Evolutionary conservation across 1,284 basidiomycete species (phyloP).

Genomic region (Ustilago tritici): DNA sequence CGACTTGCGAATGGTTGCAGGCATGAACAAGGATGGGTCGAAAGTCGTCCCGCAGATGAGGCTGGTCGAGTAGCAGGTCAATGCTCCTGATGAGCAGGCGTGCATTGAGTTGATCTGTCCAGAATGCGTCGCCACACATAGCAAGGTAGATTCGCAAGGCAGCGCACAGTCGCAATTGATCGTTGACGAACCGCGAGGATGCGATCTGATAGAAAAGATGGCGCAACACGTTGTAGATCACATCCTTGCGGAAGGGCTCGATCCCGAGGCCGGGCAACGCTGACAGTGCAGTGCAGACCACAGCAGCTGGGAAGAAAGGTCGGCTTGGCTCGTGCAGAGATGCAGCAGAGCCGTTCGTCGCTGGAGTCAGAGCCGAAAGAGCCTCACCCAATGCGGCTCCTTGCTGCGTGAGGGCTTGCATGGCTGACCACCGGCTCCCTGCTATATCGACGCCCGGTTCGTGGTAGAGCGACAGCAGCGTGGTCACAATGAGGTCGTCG

Average conservation of each 20-base stretch:
- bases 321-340: slow-evolving; percentile 48
- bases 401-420: slow-evolving; percentile 15
- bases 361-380: slow-evolving; percentile 22
- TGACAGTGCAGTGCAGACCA: slow-evolving; percentile 23
- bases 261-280: slow-evolving; percentile 21
- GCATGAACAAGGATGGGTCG: slow-evolving; percentile 76
- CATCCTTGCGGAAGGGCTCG: slow-evolving; percentile 19
- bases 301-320: slow-evolving; percentile 34
- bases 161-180: slow-evolving; percentile 83
- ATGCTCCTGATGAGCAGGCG: slow-evolving; percentile 77
- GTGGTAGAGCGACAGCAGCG: slow-evolving; percentile 31
- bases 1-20: slow-evolving; percentile 22
- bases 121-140: slow-evolving; percentile 37
- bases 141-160: slow-evolving; percentile 73
- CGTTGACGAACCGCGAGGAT: slow-evolving; percentile 81
- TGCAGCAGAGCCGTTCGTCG: background rate
- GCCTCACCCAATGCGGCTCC: slow-evolving; percentile 5
- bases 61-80: slow-evolving; percentile 77
- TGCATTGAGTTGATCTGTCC: slow-evolving; percentile 47
- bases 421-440: slow-evolving; percentile 10
- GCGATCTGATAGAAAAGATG: slow-evolving; percentile 79
- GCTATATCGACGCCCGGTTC: slow-evolving; percentile 18
- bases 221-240: slow-evolving; percentile 70
- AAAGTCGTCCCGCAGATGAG: slow-evolving; percentile 78
- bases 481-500: slow-evolving; percentile 30